Evolutionary conservation across 345 rosid species (phyloP), one percentile per base, ranked within the genome.

Genomic region (Brassica carinata): DNA sequence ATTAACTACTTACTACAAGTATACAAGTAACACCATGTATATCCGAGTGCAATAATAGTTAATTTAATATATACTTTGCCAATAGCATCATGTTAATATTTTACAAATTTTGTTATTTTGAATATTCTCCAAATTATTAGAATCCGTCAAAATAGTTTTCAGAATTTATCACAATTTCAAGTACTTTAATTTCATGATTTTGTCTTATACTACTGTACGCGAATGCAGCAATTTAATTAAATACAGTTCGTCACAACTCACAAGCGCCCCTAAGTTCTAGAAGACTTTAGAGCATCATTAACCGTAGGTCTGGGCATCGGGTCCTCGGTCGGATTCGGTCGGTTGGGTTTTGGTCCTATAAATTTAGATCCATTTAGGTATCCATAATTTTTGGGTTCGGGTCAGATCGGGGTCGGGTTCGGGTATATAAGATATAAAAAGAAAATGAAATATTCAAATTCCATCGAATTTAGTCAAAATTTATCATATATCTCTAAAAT

Each of bases 191-290:
- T 29, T 63, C 67, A 29, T 63, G 15, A 10, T 62, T 26, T 10
- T 26, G 15, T 14, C 40, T 58, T 64, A 64, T 7, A 64, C 13
- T 64, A 3, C 2, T 29, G 38, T 30, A 10, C 27, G 36, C 67
- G 29, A 63, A 11, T 14, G 33, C 31, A 62, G 14, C 38, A 64
- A 64, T 14, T 9, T 63, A 63, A 63, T 29, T 27, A 23, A 27
- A 27, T 53, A 53, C 59, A 5, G 7, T 17, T 57, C 62, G 62
- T 23, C 26, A 23, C 26, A 23, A 23, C 26, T 7, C 62, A 17
- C 62, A 17, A 57, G 27, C 26, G 9, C 62, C 62, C 62, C 10
- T 57, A 57, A 26, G 64, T 63, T 77, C 80, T 77, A 70, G 75
- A 77, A 77, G 69, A n/a, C 38, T 19, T 75, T 31, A 65, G 26